phyloP scores from a whole-genome alignment of 164 flowering plant species.

The Dillenia suffruticosa region DNA sequence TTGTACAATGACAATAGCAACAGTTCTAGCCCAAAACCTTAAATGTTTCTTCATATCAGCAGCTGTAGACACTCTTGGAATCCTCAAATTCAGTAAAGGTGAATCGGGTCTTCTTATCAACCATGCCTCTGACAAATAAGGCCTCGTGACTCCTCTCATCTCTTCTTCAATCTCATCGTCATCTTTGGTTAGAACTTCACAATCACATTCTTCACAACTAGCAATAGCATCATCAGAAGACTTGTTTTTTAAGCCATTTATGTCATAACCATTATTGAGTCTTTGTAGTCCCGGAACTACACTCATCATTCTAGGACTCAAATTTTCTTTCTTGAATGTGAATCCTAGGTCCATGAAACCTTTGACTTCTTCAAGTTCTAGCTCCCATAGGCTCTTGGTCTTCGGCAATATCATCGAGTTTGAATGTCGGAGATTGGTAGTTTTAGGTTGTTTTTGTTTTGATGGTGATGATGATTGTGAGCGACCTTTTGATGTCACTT shows the following conservation, averaged over 20 bases:
- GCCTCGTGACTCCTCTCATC: constrained; percentile 25
- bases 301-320: constrained; percentile 38
- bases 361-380: constrained; percentile 63
- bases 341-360: constrained; percentile 80
- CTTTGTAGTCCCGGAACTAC: constrained; percentile 60
- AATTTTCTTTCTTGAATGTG: constrained; percentile 39
- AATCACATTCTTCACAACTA: background rate
- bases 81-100: constrained; percentile 39
- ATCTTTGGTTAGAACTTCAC: background rate
- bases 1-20: constrained; percentile 40
- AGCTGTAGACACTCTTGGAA: constrained; percentile 28
- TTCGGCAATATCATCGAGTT: constrained; percentile 16
- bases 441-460: constrained; percentile 10
- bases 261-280: constrained; percentile 6
- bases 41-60: constrained; percentile 62
- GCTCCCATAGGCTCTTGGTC: constrained; percentile 44
- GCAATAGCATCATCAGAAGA: background rate
- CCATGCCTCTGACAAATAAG: constrained; percentile 79
- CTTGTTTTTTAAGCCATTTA: background rate
- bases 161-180: constrained; percentile 8
- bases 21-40: constrained; percentile 56
- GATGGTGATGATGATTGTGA: constrained; percentile 29
- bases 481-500: constrained; percentile 6
- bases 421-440: background rate
- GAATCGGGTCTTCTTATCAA: constrained; percentile 46